Conservation (phyloP, 352 stramenopile species). For the Globisporangium nodosum region DNA sequence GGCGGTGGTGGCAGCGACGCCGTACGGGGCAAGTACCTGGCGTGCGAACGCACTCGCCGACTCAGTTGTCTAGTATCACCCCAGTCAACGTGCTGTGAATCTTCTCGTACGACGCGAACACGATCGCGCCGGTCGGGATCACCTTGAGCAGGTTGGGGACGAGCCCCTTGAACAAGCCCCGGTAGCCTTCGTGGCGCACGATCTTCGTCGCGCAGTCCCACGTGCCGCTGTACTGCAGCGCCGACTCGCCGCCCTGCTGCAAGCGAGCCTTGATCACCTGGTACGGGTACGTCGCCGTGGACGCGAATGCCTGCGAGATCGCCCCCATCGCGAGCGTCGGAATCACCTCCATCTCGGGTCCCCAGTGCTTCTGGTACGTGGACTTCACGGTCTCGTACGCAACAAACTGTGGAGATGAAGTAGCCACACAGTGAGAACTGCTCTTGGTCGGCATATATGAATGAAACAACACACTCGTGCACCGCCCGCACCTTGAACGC, state of each 20-base stretch:
- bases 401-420: slow-evolving; percentile 43
- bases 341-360: slow-evolving; percentile 60
- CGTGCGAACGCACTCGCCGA: too few relatives aligned
- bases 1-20: too few relatives aligned
- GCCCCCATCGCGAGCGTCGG: slow-evolving; percentile 75
- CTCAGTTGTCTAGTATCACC: slow-evolving; percentile 42
- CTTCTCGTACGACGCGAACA: slow-evolving; percentile 86
- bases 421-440: not conserved
- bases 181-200: slow-evolving; percentile 86
- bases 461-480: not conserved
- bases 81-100: slow-evolving; percentile 53
- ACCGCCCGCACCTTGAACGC: slow-evolving; percentile 83
- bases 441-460: not conserved
- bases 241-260: slow-evolving; percentile 85
- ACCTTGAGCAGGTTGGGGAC: slow-evolving; percentile 95
- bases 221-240: slow-evolving; percentile 88
- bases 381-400: slow-evolving; percentile 75
- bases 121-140: slow-evolving; percentile 95
- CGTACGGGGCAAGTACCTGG: too few relatives aligned
- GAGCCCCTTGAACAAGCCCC: slow-evolving; percentile 94
- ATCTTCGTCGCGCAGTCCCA: slow-evolving; percentile 89
- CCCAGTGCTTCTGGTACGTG: slow-evolving; percentile 53
- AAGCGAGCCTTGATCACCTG: slow-evolving; percentile 96
- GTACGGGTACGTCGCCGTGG: slow-evolving; percentile 91
- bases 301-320: slow-evolving; percentile 76